phyloP scores from a whole-genome alignment of 345 rosid species.

The Mercurialis annua region DNA sequence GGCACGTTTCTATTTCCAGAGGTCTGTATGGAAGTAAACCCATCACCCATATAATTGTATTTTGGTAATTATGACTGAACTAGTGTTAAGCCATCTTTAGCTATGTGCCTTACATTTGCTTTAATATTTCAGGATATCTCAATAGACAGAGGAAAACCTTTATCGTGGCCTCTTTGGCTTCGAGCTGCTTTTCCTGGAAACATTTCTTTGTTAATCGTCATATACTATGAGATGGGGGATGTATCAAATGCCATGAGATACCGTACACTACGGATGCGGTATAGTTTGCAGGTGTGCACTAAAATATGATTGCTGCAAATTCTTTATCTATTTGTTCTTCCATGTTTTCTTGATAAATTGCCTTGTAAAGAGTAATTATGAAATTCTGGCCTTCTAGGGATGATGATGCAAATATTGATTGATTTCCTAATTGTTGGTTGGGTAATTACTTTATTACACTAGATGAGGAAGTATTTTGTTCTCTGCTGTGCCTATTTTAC shows the following conservation, averaged over 20 bases:
- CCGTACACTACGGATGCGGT: slow-evolving; percentile 81
- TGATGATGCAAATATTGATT: not conserved
- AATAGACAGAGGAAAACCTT: slow-evolving; percentile 49
- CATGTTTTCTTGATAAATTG: not conserved
- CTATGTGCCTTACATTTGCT: slow-evolving; percentile 22
- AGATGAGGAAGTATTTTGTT: not conserved
- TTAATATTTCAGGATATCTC: slow-evolving; percentile 53
- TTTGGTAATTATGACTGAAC: slow-evolving; percentile 10
- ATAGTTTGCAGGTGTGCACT: slow-evolving; percentile 63
- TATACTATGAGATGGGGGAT: slow-evolving; percentile 87
- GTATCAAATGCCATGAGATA: slow-evolving; percentile 68
- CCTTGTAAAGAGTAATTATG: too few relatives aligned
- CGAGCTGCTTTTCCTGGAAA: slow-evolving; percentile 91
- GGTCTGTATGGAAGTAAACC: slow-evolving; percentile 52
- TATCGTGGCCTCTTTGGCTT: slow-evolving; percentile 92
- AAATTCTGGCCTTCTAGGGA: not conserved
- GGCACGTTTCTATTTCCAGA: slow-evolving; percentile 72
- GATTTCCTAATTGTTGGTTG: not conserved
- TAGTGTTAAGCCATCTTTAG: slow-evolving; percentile 16
- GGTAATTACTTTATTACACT: not conserved
- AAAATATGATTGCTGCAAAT: slow-evolving; percentile 14
- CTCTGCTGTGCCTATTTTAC: not conserved
- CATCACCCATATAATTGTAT: slow-evolving; percentile 18
- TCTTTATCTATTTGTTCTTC: slow-evolving; percentile 10
- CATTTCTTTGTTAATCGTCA: slow-evolving; percentile 50